Base-by-base conservation (phyloP, 352 stramenopile genomes). In the Pythium scleroteichum region DNA sequence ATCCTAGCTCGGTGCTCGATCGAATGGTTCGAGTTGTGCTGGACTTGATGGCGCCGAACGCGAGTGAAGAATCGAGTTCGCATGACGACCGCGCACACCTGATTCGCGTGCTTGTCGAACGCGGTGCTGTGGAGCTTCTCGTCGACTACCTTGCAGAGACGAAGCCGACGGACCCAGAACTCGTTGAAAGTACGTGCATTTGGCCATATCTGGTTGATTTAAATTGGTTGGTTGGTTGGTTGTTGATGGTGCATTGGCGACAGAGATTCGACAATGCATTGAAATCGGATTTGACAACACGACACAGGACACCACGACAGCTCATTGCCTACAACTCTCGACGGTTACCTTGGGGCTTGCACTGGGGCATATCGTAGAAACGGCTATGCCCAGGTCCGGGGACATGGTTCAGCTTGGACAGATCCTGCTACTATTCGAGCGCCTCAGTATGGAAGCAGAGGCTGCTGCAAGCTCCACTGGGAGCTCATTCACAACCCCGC, bases 341-440 rank as follows among this genome's bases (percentile, higher is more conserved):
- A 39, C 86, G 13, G 45, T 74, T 26, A 65, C 59, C 2, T 44
- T 89, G 19, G 76, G 74, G 0, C 52, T 71, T 22, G 65, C 72
- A 19, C 59, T 91, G 3, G 53, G 50, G 1, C 69, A 77, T 44
- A 58, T 91, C 2, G 48, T 76, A 7, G 47, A 78, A 8, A 29
- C 68, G 0, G 66, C 84, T 3, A 62, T 75, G 27, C 53, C 83
- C 41, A 68, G 71, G 0, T 85, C 73, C 48, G 65, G 71, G 6
- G 78, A 84, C 56, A 23, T 87, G n/a, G 29, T 88, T 22, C 72
- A 71, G 40, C 51, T 91, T 7, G 70, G 76, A 0, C 58, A 91
- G 16, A 56, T 48, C 7, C 57, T 89, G 17, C 49, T 75, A 8
- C 72, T 77, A 45, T 47, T 71, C 12, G 57, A 82, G 51, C 51